Evolutionary conservation across 495 filamentous ascomycete genomes (phyloP).

Genomic region (Patellaria atrata): DNA sequence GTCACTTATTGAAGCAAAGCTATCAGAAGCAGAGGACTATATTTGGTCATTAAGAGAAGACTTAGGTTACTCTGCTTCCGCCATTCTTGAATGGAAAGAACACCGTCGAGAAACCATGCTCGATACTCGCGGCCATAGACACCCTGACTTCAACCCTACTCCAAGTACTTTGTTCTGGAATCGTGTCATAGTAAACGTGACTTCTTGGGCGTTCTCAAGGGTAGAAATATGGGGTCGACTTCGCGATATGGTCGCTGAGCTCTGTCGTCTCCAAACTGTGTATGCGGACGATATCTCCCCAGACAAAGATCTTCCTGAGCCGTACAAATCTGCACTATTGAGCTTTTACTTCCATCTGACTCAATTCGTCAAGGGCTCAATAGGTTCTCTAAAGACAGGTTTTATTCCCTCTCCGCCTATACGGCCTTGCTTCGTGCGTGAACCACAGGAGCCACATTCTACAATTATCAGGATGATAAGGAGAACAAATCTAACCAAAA

Average conservation of each 20-base stretch:
- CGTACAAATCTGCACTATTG: constrained; percentile 25
- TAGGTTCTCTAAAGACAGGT: constrained; percentile 17
- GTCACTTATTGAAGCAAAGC: constrained; percentile 28
- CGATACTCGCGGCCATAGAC: constrained; percentile 20
- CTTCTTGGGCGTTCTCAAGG: constrained; percentile 18
- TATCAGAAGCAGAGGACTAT: constrained; percentile 33
- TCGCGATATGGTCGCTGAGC: constrained; percentile 19
- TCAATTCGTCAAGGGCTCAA: constrained; percentile 16
- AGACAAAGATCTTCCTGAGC: constrained; percentile 24
- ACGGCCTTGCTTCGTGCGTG: constrained; percentile 20
- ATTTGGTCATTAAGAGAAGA: constrained; percentile 41
- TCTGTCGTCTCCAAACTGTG: constrained; percentile 21
- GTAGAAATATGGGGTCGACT: constrained; percentile 23
- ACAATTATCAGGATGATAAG: too few species aligned
- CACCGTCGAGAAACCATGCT: constrained; percentile 29
- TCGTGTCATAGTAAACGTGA: constrained; percentile 20
- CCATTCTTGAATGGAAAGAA: constrained; percentile 26
- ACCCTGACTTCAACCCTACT: constrained; percentile 19
- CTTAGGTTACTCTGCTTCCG: constrained; percentile 35
- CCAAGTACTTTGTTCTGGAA: constrained; percentile 24
- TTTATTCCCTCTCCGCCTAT: constrained; percentile 27
- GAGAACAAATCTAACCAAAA: too few species aligned
- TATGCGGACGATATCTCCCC: constrained; percentile 21
- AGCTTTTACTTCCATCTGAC: constrained; percentile 26
- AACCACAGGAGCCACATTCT: constrained; percentile 1